These are phyloP conservation scores for Colletotrichum caudatum DNA, from an alignment of 2,329 filamentous ascomycete species.

Conservation along the genomic window DNA sequence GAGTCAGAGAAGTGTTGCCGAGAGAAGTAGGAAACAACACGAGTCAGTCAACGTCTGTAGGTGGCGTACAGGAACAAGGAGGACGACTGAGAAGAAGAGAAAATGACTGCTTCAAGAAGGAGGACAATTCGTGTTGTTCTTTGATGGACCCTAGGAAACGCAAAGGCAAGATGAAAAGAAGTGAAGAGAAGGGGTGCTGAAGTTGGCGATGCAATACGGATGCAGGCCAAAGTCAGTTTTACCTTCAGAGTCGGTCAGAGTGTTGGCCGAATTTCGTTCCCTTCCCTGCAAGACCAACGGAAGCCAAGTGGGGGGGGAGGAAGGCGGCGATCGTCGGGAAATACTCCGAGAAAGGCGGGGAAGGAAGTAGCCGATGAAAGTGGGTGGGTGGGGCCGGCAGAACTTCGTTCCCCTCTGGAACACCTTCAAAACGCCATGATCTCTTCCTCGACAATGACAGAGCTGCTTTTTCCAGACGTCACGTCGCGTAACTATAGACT, in stretches of 20 bases:
- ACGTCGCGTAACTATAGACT: constrained; percentile 2
- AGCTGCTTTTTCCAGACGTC: constrained; percentile 4
- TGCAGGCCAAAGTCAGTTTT: constrained; percentile 1
- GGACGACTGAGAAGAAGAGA: neutral
- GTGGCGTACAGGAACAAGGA: neutral
- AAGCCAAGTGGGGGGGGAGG: constrained; percentile 4
- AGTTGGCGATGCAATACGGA: constrained; percentile 4
- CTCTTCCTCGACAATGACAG: constrained; percentile 27
- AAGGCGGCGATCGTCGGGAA: constrained; percentile 23
- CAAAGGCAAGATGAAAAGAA: neutral
- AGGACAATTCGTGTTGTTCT: neutral
- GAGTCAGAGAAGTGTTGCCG: neutral
- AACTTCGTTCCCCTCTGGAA: constrained; percentile 37
- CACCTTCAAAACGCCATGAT: constrained; percentile 37
- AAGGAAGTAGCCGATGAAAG: constrained; percentile 24
- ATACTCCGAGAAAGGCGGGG: constrained; percentile 27
- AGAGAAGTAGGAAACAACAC: neutral
- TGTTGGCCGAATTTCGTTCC: neutral
- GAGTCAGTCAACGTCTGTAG: neutral
- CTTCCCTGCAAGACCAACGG: constrained; percentile 2
- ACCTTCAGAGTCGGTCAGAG: neutral
- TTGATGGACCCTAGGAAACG: neutral
- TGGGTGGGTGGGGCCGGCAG: constrained; percentile 27
- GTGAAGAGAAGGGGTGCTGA: neutral
- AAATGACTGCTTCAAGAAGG: neutral